phyloP scores from a whole-genome alignment of 129 eudicot genomes.

The Sambucus nigra region DNA sequence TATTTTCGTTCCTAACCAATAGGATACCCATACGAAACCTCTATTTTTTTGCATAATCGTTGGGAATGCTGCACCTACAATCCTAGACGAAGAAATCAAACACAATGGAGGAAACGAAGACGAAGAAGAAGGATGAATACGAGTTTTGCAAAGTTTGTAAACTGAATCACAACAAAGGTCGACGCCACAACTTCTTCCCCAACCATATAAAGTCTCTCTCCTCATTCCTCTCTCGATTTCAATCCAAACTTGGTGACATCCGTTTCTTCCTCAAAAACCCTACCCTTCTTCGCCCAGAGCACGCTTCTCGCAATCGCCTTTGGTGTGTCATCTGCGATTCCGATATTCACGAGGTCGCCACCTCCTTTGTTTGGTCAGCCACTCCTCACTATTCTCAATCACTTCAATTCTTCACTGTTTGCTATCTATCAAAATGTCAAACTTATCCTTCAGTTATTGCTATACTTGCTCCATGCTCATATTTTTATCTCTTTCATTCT shows the following conservation, averaged over 20 bases:
- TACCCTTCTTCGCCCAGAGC: conserved; percentile 36
- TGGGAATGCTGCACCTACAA: no score
- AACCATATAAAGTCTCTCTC: conserved; percentile 64
- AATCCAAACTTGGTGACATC: conserved; percentile 53
- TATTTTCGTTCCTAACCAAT: no score
- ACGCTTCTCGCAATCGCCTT: conserved; percentile 48
- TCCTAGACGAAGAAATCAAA: not conserved
- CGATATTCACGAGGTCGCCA: conserved; percentile 40
- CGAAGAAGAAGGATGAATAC: conserved; percentile 27
- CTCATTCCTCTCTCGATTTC: conserved; percentile 53
- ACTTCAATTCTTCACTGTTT: not conserved
- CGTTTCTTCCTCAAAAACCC: conserved; percentile 61
- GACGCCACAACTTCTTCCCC: conserved; percentile 72
- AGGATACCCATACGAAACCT: no score
- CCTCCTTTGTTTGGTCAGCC: conserved; percentile 52
- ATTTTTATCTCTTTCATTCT: no score
- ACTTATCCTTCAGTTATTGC: no score
- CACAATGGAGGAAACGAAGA: conserved; percentile 15
- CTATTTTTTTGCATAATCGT: no score
- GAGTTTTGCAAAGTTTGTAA: conserved; percentile 78
- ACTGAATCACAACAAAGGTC: conserved; percentile 76
- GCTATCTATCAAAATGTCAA: not conserved
- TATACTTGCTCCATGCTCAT: no score
- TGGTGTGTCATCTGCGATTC: conserved; percentile 90
- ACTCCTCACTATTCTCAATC: not conserved